A percentile compares a stretch with the other conserved stretches of the same genome.
Conservation (phyloP, 306 rosid genomes). For the Prunus kanzakura region DNA sequence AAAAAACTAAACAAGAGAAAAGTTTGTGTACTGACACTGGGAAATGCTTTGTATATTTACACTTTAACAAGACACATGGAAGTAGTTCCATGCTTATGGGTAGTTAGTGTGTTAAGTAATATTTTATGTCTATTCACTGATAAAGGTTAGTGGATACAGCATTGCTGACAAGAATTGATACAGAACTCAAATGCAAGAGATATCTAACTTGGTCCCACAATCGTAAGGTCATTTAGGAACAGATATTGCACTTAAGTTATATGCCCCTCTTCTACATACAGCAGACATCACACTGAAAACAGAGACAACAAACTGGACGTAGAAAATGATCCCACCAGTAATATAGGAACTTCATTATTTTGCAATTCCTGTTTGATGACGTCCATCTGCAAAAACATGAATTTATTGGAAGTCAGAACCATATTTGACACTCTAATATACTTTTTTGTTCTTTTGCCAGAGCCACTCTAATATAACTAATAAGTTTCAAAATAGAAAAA, state of each 20-base stretch:
- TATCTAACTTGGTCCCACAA: not conserved
- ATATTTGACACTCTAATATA: not conserved
- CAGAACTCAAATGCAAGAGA: constrained; percentile 1
- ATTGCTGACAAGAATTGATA: constrained; percentile 1
- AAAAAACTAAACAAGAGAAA: constrained; percentile 3
- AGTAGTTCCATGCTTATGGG: not conserved
- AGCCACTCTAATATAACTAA: not conserved
- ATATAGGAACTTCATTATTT: constrained; percentile 58
- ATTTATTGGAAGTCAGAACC: not conserved
- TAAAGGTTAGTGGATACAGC: not conserved
- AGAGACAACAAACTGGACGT: not conserved
- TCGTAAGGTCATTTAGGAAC: not conserved
- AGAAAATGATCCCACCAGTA: constrained; percentile 55
- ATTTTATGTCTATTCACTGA: not conserved
- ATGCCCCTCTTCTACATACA: not conserved
- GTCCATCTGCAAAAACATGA: constrained; percentile 47
- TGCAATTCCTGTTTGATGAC: constrained; percentile 73
- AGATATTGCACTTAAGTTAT: not conserved
- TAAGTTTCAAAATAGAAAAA: not conserved
- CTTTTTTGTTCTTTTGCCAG: not conserved
- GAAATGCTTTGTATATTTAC: not conserved
- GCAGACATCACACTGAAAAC: constrained; percentile 9
- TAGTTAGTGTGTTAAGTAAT: not conserved
- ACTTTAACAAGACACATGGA: not conserved
- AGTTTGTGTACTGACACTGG: not conserved